Conservation (phyloP, 73 alveolate species). For the Paramecium tetraurelia region DNA sequence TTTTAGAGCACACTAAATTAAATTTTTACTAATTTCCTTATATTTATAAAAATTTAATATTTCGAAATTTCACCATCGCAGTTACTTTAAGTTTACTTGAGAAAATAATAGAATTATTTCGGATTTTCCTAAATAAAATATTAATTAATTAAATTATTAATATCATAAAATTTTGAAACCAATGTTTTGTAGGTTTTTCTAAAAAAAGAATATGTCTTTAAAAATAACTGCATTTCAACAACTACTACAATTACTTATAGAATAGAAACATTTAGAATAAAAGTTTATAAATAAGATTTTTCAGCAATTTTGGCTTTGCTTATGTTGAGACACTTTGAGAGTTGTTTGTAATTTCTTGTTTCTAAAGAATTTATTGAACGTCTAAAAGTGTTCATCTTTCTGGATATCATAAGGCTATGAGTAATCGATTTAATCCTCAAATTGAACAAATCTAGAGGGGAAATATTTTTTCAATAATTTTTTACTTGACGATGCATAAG, state of each 20-base stretch:
- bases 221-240: background rate
- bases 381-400: background rate
- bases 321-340: background rate
- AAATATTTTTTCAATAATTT: slow-evolving; percentile 27
- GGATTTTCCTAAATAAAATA: too few relatives aligned
- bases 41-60: too few relatives aligned
- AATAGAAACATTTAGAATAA: background rate
- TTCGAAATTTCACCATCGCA: too few relatives aligned
- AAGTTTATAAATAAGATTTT: background rate
- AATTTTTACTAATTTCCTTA: too few relatives aligned
- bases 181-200: background rate
- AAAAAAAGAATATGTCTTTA: background rate
- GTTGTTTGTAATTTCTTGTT: background rate
- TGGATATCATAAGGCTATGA: slow-evolving; percentile 8
- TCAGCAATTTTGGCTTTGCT: background rate
- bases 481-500: slow-evolving; percentile 3
- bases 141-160: background rate
- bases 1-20: too few relatives aligned
- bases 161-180: background rate
- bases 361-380: background rate
- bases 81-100: too few relatives aligned
- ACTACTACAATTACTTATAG: background rate
- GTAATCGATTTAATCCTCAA: slow-evolving; percentile 17
- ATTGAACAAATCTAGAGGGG: background rate
- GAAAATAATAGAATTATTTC: too few relatives aligned